phyloP scores from a whole-genome alignment of 192 early-diverging fungal species.

The Funneliformis geosporum region DNA sequence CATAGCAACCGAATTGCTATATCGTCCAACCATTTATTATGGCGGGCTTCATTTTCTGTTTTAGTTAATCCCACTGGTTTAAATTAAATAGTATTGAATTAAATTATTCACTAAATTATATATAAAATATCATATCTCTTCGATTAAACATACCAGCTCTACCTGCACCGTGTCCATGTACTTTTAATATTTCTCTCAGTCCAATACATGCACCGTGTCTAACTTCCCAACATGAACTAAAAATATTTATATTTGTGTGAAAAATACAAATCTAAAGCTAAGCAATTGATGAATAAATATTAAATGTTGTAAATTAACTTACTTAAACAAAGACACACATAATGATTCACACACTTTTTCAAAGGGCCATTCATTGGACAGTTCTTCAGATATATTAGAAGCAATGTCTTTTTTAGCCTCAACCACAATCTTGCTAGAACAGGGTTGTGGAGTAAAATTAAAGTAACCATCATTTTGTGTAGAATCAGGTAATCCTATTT shows the following conservation, averaged over 20 bases:
- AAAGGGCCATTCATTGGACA: slow-evolving; percentile 55
- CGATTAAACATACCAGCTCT: slow-evolving; percentile 46
- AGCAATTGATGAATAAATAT: slow-evolving; percentile 37
- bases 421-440: slow-evolving; percentile 65
- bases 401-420: slow-evolving; percentile 58
- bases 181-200: slow-evolving; percentile 83
- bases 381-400: slow-evolving; percentile 38
- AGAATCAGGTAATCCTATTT: slow-evolving; percentile 34
- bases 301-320: slow-evolving; percentile 24
- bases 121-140: not conserved
- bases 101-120: not conserved
- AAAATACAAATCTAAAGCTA: slow-evolving; percentile 64
- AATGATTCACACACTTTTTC: slow-evolving; percentile 59
- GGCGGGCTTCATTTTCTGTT: slow-evolving; percentile 61
- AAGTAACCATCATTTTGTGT: slow-evolving; percentile 51
- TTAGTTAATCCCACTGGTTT: slow-evolving; percentile 47
- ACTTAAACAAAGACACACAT: slow-evolving; percentile 60
- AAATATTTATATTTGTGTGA: slow-evolving; percentile 58
- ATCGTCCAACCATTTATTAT: slow-evolving; percentile 86
- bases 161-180: slow-evolving; percentile 83
- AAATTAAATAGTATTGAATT: not conserved
- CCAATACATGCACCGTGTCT: slow-evolving; percentile 97
- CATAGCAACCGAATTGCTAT: slow-evolving; percentile 86
- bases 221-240: slow-evolving; percentile 84
- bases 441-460: slow-evolving; percentile 60